Evolutionary conservation across 1,139 yeast genomes (phyloP), one percentile per base, ranked within the genome.

Genomic region (Yamadazyma pseudoaaseri): DNA sequence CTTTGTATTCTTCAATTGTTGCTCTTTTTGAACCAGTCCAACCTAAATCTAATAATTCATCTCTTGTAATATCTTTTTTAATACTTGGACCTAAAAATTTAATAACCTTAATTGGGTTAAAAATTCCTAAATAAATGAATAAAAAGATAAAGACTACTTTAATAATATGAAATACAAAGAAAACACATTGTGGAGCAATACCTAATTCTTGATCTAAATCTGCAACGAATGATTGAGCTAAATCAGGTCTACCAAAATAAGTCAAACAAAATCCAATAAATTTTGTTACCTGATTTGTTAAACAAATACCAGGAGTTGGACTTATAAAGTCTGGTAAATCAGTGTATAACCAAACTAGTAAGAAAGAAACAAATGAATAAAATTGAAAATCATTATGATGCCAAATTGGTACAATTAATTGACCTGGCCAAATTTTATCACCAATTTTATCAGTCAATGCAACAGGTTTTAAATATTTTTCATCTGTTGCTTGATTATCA

Each of bases 1-100:
- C 86, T 49, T 76, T 76, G 71, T 83, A 92, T 45, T 81, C 90
- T 27, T 78, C 82, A 18, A 78, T 65, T 15, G 82, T 72, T 12
- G 83, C 84, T 50, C 81, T 80, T 58, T 81, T 83, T 16, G 94
- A 74, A 34, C 96, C 95, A 15, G 96, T 87, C 97, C 97, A 92
- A 29, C 97, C 97, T 48, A 89, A 65, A 8, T 62, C 61, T 30
- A 80, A 52, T 48, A 92, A 73, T 45, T 73, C 70, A 15, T 85
- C 87, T 47, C 57, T 61, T 31, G 76, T 62, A 37, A 78, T 60
- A 17, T 65, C 65, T 41, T 54, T 52, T 34, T 56, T 48, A 39
- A 63, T 65, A 30, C 60, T 55, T 23, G 58, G 51, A 24, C 48
- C 49, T 16, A 48, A 37, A 14, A 60, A 49, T 44, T 57, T 60